Evolutionary conservation across 352 stramenopile species (phyloP).

Genomic region (Nothophytophthora sp.): DNA sequence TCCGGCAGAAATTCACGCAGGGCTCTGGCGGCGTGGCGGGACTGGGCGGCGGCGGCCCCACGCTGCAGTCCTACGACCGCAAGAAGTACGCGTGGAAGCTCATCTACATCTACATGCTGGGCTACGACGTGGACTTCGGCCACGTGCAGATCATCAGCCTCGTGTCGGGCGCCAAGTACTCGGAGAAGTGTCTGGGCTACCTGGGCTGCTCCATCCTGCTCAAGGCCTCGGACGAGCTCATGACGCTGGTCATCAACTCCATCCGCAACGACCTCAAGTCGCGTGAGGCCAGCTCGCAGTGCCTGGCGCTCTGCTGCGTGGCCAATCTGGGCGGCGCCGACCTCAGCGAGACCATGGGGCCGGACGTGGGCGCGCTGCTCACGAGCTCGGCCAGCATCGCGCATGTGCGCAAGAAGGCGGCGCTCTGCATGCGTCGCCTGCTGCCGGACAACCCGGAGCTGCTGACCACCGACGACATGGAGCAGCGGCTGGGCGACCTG

Average conservation of each 20-base stretch:
- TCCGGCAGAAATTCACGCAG: conserved; percentile 97
- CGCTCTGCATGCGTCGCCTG: conserved; percentile 93
- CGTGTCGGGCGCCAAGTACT: conserved; percentile 93
- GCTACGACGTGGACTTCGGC: conserved; percentile 99
- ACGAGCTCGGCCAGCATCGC: conserved; percentile 91
- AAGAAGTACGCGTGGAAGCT: conserved; percentile 99
- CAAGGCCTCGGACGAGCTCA: conserved; percentile 87
- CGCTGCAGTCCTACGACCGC: conserved; percentile 94
- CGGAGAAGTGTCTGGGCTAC: conserved; percentile 96
- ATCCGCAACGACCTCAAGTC: conserved; percentile 97
- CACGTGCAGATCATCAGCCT: conserved; percentile 98
- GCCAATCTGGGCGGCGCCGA: conserved; percentile 96
- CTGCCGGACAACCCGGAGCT: conserved; percentile 93
- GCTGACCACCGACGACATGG: conserved; percentile 82
- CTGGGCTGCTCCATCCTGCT: conserved; percentile 96
- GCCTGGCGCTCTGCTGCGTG: conserved; percentile 95
- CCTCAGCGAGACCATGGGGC: conserved; percentile 93
- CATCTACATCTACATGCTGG: conserved; percentile 99
- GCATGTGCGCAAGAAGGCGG: conserved; percentile 97
- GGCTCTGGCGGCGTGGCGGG: conserved; percentile 15
- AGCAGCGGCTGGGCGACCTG: conserved; percentile 67
- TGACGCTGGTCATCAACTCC: conserved; percentile 95
- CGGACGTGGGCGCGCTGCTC: conserved; percentile 93
- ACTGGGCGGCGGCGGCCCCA: conserved; percentile 24
- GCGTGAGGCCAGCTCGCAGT: conserved; percentile 86